A percentile compares a stretch with the other conserved stretches of the same genome.
Conservation (phyloP, 179 eudicot genomes). For the Spergularia azorica region DNA sequence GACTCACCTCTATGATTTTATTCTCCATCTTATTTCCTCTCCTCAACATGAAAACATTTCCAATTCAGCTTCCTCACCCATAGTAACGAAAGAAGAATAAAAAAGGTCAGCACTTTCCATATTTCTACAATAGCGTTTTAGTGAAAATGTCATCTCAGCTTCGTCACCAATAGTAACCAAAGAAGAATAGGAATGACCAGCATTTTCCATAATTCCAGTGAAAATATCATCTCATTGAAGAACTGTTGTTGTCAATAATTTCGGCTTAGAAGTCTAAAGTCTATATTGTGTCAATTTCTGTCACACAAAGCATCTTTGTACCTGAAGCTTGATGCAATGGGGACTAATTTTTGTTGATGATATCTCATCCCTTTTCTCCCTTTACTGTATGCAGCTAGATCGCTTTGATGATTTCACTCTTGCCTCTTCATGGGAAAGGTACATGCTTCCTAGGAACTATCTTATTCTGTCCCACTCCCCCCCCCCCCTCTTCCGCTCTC, state of each 20-base stretch:
- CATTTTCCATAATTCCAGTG: too few species aligned
- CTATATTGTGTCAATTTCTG: neutral
- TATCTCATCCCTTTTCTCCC: neutral
- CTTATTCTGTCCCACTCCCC: neutral
- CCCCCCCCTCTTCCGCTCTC: too few species aligned
- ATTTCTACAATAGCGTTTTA: too few species aligned
- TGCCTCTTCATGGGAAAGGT: conserved; percentile 99
- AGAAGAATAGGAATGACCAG: too few species aligned
- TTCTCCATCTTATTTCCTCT: too few species aligned
- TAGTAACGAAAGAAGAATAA: too few species aligned
- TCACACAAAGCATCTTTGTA: neutral
- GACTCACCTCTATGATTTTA: too few species aligned
- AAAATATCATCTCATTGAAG: neutral
- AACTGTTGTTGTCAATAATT: neutral
- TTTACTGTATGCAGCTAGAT: conserved; percentile 53
- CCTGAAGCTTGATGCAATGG: neutral
- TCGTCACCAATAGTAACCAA: too few species aligned
- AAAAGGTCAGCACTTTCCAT: too few species aligned
- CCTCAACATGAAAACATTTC: too few species aligned
- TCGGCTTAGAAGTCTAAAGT: neutral
- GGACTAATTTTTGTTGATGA: conserved; percentile 9
- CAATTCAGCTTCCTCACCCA: too few species aligned
- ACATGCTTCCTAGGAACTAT: conserved; percentile 8
- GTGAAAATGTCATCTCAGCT: neutral
- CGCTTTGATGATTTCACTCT: conserved; percentile 96